Evolutionary conservation across 2,329 filamentous ascomycete genomes (phyloP).

Genomic region (Tympanopsis confertula): DNA sequence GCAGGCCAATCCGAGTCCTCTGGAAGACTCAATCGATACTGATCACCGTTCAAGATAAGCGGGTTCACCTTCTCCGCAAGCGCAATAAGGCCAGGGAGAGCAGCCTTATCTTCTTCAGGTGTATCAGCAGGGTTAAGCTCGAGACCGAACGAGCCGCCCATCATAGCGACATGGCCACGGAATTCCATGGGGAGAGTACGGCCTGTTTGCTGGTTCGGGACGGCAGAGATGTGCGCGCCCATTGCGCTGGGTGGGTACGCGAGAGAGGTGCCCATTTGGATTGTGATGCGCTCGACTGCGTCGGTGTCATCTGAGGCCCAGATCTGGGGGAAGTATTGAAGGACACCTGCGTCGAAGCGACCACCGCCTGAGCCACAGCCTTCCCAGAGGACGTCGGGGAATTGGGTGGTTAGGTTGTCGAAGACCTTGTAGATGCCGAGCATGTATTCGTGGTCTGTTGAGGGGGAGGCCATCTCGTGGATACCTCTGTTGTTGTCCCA

Average conservation of each 20-base stretch:
- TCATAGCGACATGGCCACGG: conserved; percentile 55
- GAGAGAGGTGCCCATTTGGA: conserved; percentile 52
- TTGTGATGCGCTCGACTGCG: conserved; percentile 44
- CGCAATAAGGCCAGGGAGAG: conserved; percentile 39
- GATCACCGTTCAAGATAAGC: conserved; percentile 41
- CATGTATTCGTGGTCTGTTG: conserved; percentile 46
- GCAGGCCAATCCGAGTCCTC: conserved; percentile 51
- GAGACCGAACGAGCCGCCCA: conserved; percentile 57
- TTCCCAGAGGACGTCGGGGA: conserved; percentile 53
- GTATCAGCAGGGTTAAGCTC: conserved; percentile 47
- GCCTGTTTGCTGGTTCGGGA: conserved; percentile 44
- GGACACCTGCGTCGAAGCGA: conserved; percentile 49
- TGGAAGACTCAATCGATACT: conserved; percentile 46
- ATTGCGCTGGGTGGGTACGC: conserved; percentile 51
- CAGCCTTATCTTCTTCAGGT: conserved; percentile 32
- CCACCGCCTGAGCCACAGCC: conserved; percentile 55
- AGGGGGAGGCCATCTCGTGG: conserved; percentile 43
- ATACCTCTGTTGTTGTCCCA: conserved; percentile 60
- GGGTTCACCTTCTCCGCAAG: conserved; percentile 45
- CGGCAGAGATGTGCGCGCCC: conserved; percentile 52
- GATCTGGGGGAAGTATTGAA: conserved; percentile 54
- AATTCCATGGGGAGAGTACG: conserved; percentile 45
- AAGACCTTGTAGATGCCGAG: conserved; percentile 53
- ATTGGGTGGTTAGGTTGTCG: conserved; percentile 42
- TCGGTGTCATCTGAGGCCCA: conserved; percentile 60